Conservation (phyloP, 345 rosid species). For the Balakata baccata region DNA sequence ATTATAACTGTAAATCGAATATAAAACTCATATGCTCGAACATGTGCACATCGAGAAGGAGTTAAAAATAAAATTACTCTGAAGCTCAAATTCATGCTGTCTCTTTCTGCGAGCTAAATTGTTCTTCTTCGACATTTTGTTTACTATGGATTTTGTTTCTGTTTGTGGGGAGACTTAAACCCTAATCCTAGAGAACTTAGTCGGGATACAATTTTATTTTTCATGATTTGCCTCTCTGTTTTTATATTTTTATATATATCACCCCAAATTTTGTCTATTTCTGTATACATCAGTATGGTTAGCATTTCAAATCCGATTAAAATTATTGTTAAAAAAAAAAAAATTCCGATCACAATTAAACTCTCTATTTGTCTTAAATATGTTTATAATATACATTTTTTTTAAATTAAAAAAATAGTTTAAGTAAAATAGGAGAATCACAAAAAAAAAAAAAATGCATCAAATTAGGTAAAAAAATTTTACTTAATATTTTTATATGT, state of each 20-base stretch:
- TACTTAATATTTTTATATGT: too few relatives aligned
- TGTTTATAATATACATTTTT: too few relatives aligned
- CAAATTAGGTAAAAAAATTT: too few relatives aligned
- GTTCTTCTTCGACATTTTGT: conserved; percentile 93
- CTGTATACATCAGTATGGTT: background rate
- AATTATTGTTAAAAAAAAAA: too few relatives aligned
- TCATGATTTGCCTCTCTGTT: background rate
- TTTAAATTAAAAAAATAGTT: too few relatives aligned
- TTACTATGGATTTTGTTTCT: background rate
- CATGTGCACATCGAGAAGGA: background rate
- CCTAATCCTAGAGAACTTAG: conserved; percentile 18
- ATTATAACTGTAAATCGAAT: background rate
- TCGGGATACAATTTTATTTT: background rate
- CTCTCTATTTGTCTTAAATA: too few relatives aligned
- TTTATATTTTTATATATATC: background rate
- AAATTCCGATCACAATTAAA: too few relatives aligned
- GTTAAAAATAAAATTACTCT: conserved; percentile 35
- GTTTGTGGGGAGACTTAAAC: background rate
- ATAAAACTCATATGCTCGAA: background rate
- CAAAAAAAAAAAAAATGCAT: too few relatives aligned
- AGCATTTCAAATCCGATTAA: too few relatives aligned
- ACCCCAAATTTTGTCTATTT: conserved; percentile 7
- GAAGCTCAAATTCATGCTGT: conserved; percentile 82
- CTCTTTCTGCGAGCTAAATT: conserved; percentile 67
- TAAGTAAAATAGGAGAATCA: too few relatives aligned